Base-by-base conservation (phyloP, 2,329 filamentous ascomycete species). In the Apiospora arundinis region DNA sequence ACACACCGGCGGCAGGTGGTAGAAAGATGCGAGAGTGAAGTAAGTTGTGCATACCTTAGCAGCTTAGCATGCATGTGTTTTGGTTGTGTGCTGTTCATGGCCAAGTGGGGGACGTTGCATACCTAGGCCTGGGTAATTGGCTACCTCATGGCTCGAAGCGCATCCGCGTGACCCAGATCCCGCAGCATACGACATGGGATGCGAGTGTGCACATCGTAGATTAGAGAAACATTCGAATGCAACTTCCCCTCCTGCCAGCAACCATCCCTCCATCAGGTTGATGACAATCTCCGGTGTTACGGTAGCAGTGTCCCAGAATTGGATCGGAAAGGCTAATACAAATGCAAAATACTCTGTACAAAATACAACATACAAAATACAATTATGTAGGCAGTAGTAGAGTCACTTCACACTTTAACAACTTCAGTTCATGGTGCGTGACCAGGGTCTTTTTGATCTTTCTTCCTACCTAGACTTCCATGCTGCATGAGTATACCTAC, bases 241-340 rank as follows among this genome's bases (percentile, higher is more conserved):
- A 40, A 40, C 56, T 9, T 21, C 16, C 28, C 52, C 52, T 60
- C 14, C 28, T n/a, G 9, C 28, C 28, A 37, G 28, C 28, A 37
- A 2, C 40, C 40, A 42, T 42, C 40, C 40, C 8, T 14, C 40
- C 40, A 42, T 42, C 42, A 45, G 16, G 12, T 45, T 45, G 42
- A 63, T 63, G 56, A 40, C 56, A 63, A 40, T 63, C 32, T 40
- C 56, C 56, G 56, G 56, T 63, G 56, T 63, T 63, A 63, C 56
- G 32, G 56, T 63, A 63, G 56, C 56, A 63, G 11, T 32, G 4
- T 60, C 28, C 52, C 28, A n/a, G 48, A 14, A 52, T 37, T 60
- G 56, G 56, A 63, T 63, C 32, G 56, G 16, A 63, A 63, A 63
- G 32, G 56, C 56, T 23, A 40, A 37, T n/a, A 37, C 2, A 63